Conservation (phyloP, 257 asterid species). For the Nicotiana noctiflora region DNA sequence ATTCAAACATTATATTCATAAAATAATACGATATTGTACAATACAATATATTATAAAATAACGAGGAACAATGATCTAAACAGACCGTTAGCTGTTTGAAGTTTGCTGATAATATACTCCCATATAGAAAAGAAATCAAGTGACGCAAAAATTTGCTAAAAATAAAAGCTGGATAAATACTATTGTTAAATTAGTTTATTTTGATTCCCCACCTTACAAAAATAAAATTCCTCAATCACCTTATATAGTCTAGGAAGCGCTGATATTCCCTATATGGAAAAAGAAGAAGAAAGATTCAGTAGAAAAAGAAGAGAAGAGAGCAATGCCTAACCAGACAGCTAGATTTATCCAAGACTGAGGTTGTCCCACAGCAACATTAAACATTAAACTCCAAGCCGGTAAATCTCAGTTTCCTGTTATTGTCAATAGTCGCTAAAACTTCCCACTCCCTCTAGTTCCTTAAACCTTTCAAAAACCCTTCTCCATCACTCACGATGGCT, state of each 20-base stretch:
- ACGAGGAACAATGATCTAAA: no score
- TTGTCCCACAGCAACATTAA: not conserved
- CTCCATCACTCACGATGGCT: slow-evolving; percentile 29
- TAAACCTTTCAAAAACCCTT: slow-evolving; percentile 23
- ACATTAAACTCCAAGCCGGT: not conserved
- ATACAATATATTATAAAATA: no score
- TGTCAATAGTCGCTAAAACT: not conserved
- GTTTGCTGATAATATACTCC: not conserved
- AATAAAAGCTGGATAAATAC: not conserved
- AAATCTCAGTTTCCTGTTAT: not conserved
- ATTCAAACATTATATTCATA: no score
- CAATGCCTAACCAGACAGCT: not conserved
- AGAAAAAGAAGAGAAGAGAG: not conserved
- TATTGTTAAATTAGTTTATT: not conserved
- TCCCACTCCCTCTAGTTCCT: not conserved
- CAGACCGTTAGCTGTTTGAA: not conserved
- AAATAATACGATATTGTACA: no score
- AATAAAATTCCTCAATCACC: no score
- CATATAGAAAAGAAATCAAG: no score
- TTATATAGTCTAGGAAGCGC: no score
- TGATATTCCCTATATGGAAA: not conserved
- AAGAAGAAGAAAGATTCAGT: not conserved
- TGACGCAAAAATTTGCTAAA: not conserved
- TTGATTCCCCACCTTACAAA: no score
- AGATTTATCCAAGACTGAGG: not conserved